phyloP scores from a whole-genome alignment of 2,329 filamentous ascomycete species.

The Cadophora luteo-olivacea region DNA sequence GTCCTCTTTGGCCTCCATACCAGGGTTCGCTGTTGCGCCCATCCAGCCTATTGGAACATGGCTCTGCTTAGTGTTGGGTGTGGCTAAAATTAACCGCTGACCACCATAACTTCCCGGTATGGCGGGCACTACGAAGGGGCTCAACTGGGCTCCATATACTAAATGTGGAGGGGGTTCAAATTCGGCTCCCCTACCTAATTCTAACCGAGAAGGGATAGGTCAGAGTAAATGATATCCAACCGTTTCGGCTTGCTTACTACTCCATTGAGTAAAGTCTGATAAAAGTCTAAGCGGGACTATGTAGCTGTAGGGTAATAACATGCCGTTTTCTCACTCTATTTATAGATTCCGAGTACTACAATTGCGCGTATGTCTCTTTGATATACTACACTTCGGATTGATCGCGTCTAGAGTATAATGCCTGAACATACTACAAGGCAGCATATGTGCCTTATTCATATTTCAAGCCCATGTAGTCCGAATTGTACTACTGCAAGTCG shows the following conservation, averaged over 20 bases:
- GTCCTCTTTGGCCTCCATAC: constrained; percentile 27
- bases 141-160: constrained; percentile 21
- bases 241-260: too few species aligned
- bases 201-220: too few species aligned
- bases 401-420: background rate
- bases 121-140: constrained; percentile 17
- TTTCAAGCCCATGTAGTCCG: constrained; percentile 6
- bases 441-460: constrained; percentile 14
- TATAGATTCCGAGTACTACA: background rate
- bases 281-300: too few species aligned
- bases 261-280: too few species aligned
- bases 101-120: constrained; percentile 19
- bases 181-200: too few species aligned
- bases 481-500: constrained; percentile 7
- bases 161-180: too few species aligned
- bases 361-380: background rate
- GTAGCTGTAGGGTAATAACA: too few species aligned
- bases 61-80: constrained; percentile 15
- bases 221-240: too few species aligned
- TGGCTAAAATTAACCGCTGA: constrained; percentile 28
- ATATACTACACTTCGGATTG: background rate
- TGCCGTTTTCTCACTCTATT: background rate
- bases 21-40: constrained; percentile 25
- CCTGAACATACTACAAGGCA: constrained; percentile 7
- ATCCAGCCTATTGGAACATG: constrained; percentile 30